Evolutionary conservation across 257 asterid genomes (phyloP), one percentile per base, ranked within the genome.

Genomic region (Fraxinus anomala): DNA sequence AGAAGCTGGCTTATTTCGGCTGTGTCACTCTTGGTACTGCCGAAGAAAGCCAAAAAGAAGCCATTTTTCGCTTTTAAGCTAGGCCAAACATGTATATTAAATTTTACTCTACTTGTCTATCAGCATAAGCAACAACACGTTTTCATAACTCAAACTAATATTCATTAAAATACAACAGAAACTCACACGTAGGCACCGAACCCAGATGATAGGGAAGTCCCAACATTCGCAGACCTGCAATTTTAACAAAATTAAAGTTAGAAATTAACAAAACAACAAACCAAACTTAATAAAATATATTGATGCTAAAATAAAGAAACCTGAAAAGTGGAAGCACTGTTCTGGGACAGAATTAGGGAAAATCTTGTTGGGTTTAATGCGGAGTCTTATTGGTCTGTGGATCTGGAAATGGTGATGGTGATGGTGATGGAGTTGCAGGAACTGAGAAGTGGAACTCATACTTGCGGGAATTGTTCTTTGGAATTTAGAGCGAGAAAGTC

Each of bases 371-470:
- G 67, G 73, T 24, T 76, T 68, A 61, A 42, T 39, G 33, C 70
- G 34, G 33, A 69, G 72, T 42, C 21, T 33, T 16, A 65, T 42
- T 42, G 69, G 74, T 68, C 30, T 84, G 74, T 74, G 81, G 78
- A 87, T 78, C 71, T 68, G 79, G 81, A 61, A 82, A 24, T 76
- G 77, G 77, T 69, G 70, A 34, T 69, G 33, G 33, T 31, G 33
- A 34, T 69, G 33, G 33, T 31, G 33, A 39, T 39, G 44, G 44
- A 76, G 83, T 68, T 71, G 85, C 75, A 90, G 86, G 72, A 89
- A 76, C 61, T 78, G 83, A 81, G 81, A 68, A 68, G 37, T 77
- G 73, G 69, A 61, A 83, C 82, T 84, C 97, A 90, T 91, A 34
- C 14, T 85, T 61, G 30, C 14, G 16, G 33, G 68, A 24, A 10